Conservation (phyloP, 2,329 filamentous ascomycete genomes). For the Fusarium longipes region DNA sequence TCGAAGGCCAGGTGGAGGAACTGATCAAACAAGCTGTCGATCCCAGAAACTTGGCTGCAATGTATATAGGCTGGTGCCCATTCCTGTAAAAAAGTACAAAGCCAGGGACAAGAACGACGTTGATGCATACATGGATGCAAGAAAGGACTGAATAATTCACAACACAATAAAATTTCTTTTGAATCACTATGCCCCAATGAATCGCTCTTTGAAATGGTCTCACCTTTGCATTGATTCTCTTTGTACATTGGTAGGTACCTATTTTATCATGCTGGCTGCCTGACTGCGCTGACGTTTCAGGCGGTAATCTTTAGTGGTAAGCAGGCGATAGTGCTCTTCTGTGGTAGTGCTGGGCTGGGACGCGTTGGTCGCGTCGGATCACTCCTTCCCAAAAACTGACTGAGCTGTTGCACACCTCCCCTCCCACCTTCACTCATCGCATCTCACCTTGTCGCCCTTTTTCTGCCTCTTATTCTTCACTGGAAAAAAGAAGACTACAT, state of each 20-base stretch:
- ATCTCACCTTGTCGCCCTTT: slow-evolving; percentile 34
- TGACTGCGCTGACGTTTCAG: slow-evolving; percentile 9
- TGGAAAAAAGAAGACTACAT: background rate
- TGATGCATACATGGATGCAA: background rate
- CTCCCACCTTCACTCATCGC: slow-evolving; percentile 27
- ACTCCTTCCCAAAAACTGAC: slow-evolving; percentile 16
- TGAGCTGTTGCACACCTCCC: slow-evolving; percentile 29
- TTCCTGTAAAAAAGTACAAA: slow-evolving; percentile 55
- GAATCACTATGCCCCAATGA: background rate
- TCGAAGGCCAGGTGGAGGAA: slow-evolving; percentile 97
- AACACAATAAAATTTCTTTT: background rate
- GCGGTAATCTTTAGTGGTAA: slow-evolving; percentile 1
- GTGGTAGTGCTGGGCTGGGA: slow-evolving; percentile 25
- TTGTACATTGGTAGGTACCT: no score
- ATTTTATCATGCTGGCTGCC: background rate
- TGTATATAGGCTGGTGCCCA: slow-evolving; percentile 96
- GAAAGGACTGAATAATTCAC: background rate
- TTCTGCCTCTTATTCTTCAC: slow-evolving; percentile 30
- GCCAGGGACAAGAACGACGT: background rate
- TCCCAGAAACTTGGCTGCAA: slow-evolving; percentile 81
- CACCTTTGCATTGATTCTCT: background rate
- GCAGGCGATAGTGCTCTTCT: slow-evolving; percentile 13
- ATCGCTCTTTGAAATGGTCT: background rate
- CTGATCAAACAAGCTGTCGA: slow-evolving; percentile 88
- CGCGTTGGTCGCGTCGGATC: slow-evolving; percentile 40